Evolutionary conservation across 2,329 filamentous ascomycete species (phyloP).

Genomic region (Ascochyta koolunga): DNA sequence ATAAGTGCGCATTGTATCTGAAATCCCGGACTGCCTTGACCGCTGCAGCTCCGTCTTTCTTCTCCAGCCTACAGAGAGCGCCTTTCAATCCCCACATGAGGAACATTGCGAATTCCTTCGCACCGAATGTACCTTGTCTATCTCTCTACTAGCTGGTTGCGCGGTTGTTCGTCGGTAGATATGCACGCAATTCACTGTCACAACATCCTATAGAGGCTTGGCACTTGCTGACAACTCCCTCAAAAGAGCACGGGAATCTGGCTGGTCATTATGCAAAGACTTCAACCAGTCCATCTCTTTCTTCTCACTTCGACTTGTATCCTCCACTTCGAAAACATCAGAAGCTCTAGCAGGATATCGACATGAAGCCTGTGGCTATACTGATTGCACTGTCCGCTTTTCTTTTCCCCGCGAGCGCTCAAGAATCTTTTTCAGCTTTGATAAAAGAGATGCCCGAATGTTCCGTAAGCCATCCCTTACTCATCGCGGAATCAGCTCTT

Average conservation of each 20-base stretch:
- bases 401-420: slow-evolving; percentile 15
- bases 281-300: too few species aligned
- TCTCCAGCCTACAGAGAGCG: neutral
- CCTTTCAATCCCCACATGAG: neutral
- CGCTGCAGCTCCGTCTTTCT: neutral
- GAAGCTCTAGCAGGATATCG: neutral
- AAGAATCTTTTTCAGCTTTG: slow-evolving; percentile 17
- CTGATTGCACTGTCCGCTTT: slow-evolving; percentile 12
- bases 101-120: neutral
- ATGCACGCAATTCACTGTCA: neutral
- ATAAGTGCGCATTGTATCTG: too few species aligned
- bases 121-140: neutral
- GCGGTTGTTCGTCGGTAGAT: neutral
- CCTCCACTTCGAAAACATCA: neutral
- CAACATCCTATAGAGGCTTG: neutral
- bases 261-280: too few species aligned
- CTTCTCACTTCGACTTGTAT: neutral
- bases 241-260: neutral
- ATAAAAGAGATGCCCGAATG: slow-evolving; percentile 23
- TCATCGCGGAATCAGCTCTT: neutral
- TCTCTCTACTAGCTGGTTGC: neutral
- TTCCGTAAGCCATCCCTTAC: slow-evolving; percentile 18
- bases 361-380: slow-evolving; percentile 13
- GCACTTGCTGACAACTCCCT: neutral
- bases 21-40: neutral